Evolutionary conservation across 208 protist genomes (phyloP).

Genomic region (Trypanosoma boissoni): DNA sequence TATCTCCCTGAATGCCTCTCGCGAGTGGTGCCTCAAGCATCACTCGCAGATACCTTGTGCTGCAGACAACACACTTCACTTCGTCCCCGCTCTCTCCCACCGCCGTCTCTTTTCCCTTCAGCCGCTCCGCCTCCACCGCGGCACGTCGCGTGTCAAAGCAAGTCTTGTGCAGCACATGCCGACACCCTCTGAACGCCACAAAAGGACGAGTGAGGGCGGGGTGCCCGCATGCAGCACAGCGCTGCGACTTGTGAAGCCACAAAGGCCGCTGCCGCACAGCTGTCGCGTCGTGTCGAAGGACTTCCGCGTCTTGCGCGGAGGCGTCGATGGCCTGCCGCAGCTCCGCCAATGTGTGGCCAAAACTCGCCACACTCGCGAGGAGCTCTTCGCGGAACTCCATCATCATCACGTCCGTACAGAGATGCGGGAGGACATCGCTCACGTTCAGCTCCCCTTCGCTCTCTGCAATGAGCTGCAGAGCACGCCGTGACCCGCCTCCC

Average conservation of each 20-base stretch:
- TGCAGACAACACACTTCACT: constrained; percentile 29
- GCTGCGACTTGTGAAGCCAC: constrained; percentile 2
- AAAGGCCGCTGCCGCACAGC: neutral
- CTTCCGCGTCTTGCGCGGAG: constrained; percentile 20
- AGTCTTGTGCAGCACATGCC: constrained; percentile 39
- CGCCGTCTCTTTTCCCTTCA: neutral
- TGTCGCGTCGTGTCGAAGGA: constrained; percentile 14
- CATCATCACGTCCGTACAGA: constrained; percentile 35
- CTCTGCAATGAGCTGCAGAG: constrained; percentile 36
- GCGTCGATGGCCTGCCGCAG: constrained; percentile 23
- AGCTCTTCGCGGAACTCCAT: constrained; percentile 42
- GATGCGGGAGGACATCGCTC: constrained; percentile 42
- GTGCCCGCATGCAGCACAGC: constrained; percentile 32
- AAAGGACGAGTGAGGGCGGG: constrained; percentile 33
- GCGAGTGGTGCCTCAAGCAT: constrained; percentile 24
- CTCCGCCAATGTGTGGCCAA: constrained; percentile 18
- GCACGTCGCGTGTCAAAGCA: constrained; percentile 35
- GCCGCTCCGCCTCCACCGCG: constrained; percentile 6
- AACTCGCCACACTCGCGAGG: constrained; percentile 27
- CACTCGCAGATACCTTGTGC: constrained; percentile 13
- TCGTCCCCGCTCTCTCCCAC: neutral
- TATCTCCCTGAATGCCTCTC: neutral
- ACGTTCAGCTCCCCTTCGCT: constrained; percentile 36
- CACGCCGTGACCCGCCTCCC: constrained; percentile 19
- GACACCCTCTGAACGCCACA: constrained; percentile 39